A percentile compares a stretch with the other conserved stretches of the same genome.
Evolutionary conservation across 1,284 basidiomycete genomes (phyloP).

Genomic region (Bondarzewia mesenterica): DNA sequence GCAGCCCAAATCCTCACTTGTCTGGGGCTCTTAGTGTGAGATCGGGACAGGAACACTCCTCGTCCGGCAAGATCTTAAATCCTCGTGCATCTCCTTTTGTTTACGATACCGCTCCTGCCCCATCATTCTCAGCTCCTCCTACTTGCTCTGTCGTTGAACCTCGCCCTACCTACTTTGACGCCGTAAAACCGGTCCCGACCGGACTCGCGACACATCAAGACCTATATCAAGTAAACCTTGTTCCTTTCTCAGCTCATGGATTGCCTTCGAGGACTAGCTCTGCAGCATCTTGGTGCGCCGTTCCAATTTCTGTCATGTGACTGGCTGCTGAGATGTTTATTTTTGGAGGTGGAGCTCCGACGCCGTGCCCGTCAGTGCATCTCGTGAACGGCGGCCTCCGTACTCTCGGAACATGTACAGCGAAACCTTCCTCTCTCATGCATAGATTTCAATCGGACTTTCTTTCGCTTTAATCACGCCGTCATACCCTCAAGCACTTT

Average conservation of each 20-base stretch:
- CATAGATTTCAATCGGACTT: neutral
- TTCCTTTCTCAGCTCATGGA: slow-evolving; percentile 3
- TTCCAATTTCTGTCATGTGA: too few relatives aligned
- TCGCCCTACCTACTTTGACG: slow-evolving; percentile 10
- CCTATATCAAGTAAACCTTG: neutral
- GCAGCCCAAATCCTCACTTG: slow-evolving; percentile 13
- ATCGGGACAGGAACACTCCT: slow-evolving; percentile 12
- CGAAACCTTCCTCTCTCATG: neutral
- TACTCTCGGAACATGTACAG: neutral
- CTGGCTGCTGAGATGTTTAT: neutral
- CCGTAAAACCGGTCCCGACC: neutral
- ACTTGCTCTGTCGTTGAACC: slow-evolving; percentile 8
- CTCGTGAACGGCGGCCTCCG: neutral
- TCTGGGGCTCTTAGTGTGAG: slow-evolving; percentile 10
- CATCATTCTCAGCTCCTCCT: slow-evolving; percentile 11
- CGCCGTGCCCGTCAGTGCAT: neutral
- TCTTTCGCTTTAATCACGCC: neutral
- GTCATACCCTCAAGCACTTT: too few relatives aligned
- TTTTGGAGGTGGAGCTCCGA: neutral
- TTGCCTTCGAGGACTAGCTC: slow-evolving; percentile 11
- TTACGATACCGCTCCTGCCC: neutral
- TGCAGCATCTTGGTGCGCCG: slow-evolving; percentile 9
- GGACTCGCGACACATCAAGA: neutral
- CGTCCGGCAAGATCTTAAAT: slow-evolving; percentile 11
- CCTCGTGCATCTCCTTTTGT: slow-evolving; percentile 27